These are phyloP conservation scores for Amaranthus cruentus DNA, from an alignment of 148 eudicot genomes.

Conservation along the genomic window DNA sequence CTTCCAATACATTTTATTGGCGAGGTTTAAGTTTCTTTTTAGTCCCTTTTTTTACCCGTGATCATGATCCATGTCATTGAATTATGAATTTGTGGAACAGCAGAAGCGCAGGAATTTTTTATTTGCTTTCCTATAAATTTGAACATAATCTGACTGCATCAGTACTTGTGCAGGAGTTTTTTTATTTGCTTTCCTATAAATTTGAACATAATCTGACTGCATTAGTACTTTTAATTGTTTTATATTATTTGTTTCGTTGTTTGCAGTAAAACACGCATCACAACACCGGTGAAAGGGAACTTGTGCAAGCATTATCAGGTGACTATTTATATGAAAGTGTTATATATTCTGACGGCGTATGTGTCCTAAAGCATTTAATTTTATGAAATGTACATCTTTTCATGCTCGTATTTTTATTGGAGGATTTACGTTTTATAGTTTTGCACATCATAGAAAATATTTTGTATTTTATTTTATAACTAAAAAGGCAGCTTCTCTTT, in stretches of 20 bases:
- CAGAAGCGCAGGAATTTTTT: not conserved
- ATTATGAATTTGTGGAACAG: not conserved
- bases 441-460: too few relatives aligned
- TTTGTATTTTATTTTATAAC: too few relatives aligned
- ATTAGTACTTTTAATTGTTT: not conserved
- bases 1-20: too few relatives aligned
- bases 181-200: not conserved
- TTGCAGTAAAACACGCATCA: conserved; percentile 65
- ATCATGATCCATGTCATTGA: not conserved
- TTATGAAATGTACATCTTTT: not conserved
- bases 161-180: not conserved
- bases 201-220: not conserved
- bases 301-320: conserved; percentile 92
- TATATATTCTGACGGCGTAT: not conserved
- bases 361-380: not conserved
- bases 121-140: not conserved
- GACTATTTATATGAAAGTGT: conserved; percentile 17
- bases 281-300: conserved; percentile 73
- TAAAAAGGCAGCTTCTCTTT: not conserved
- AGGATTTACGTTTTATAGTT: not conserved
- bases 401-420: not conserved
- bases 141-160: not conserved
- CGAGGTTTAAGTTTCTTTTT: too few relatives aligned
- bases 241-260: not conserved
- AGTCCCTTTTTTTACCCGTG: not conserved